Percentiles rank a stretch among this genome's conserved stretches.
phyloP scores from a whole-genome alignment of 306 rosid genomes.

The Sindora glabra region DNA sequence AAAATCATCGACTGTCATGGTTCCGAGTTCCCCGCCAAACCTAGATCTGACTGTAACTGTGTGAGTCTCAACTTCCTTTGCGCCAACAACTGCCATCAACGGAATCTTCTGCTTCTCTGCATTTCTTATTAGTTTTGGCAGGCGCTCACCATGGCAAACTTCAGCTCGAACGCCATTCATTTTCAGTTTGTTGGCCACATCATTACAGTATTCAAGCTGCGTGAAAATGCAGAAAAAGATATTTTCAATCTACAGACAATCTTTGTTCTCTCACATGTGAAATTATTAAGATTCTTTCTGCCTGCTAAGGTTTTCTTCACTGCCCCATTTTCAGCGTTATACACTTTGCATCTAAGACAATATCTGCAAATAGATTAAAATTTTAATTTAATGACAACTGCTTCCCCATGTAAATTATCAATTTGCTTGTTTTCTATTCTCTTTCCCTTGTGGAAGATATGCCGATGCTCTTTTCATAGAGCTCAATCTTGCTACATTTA shows the following conservation, averaged over 20 bases:
- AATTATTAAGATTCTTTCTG: not conserved
- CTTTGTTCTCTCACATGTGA: too few species aligned
- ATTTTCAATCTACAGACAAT: too few species aligned
- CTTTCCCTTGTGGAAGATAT: not conserved
- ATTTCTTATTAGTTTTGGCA: conserved; percentile 90
- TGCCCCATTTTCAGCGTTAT: conserved; percentile 1
- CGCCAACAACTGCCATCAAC: conserved; percentile 89
- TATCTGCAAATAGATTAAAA: not conserved
- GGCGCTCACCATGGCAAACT: conserved; percentile 81
- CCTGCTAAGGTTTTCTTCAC: not conserved
- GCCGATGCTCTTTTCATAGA: not conserved
- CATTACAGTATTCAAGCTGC: conserved; percentile 76
- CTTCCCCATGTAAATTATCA: not conserved
- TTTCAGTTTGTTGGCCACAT: conserved; percentile 56
- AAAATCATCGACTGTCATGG: conserved; percentile 71
- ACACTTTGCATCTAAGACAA: not conserved
- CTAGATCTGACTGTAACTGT: conserved; percentile 81
- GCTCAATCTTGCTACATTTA: not conserved
- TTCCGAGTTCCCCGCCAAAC: conserved; percentile 80
- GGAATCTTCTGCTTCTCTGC: conserved; percentile 90
- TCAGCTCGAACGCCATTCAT: conserved; percentile 61
- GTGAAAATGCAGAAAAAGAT: conserved; percentile 12
- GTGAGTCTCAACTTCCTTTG: conserved; percentile 72
- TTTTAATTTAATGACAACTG: not conserved
- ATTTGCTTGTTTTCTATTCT: not conserved